phyloP scores from a whole-genome alignment of 352 stramenopile species.

The Phytophthora capsici region DNA sequence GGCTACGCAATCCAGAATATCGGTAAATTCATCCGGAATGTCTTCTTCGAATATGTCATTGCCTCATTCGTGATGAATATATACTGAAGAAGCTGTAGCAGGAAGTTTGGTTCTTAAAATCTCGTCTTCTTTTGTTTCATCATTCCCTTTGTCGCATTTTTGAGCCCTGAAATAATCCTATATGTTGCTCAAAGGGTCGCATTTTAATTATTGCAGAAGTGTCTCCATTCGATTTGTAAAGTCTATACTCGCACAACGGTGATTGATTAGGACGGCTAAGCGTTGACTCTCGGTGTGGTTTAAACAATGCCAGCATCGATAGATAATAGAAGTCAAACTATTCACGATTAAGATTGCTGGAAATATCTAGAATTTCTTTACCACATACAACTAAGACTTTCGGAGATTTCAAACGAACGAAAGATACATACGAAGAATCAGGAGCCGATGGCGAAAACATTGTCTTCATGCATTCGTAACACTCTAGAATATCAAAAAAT shows the following conservation, averaged over 20 bases:
- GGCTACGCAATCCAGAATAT: neutral
- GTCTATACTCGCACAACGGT: neutral
- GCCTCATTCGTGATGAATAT: neutral
- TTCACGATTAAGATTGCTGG: neutral
- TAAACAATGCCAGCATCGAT: neutral
- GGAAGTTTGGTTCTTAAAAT: neutral
- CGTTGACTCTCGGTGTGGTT: neutral
- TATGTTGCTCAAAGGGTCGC: neutral
- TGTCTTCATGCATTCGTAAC: no score
- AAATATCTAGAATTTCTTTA: neutral
- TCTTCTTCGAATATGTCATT: neutral
- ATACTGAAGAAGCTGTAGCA: neutral
- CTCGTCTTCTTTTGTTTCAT: neutral
- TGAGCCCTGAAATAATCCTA: neutral
- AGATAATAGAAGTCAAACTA: neutral
- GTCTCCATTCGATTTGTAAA: neutral
- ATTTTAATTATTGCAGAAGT: neutral
- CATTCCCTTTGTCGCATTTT: neutral
- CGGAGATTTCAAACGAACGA: neutral
- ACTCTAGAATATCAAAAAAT: no score
- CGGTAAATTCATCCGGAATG: neutral
- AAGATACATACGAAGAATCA: no score
- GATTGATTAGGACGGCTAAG: neutral
- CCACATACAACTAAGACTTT: neutral
- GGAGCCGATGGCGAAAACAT: no score